Percentiles rank a stretch among this genome's conserved stretches.
phyloP scores from a whole-genome alignment of 495 filamentous ascomycete species.

The Neurospora sp. region DNA sequence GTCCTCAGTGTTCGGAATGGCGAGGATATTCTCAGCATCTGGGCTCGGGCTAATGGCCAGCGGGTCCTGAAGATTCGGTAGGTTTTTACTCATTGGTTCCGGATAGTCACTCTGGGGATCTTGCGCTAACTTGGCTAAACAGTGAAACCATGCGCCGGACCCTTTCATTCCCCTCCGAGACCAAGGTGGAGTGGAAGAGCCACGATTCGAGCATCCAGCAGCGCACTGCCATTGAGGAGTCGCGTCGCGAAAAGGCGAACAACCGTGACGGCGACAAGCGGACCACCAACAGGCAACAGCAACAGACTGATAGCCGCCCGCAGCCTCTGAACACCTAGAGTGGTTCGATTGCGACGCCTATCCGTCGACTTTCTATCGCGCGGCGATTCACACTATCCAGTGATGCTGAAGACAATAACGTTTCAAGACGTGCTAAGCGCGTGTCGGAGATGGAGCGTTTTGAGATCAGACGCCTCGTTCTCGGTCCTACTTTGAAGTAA shows the following conservation, averaged over 20 bases:
- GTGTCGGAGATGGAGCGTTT: background rate
- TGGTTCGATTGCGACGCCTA: background rate
- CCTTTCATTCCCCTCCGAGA: slow-evolving; percentile 75
- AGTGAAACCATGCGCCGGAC: slow-evolving; percentile 91
- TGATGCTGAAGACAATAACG: background rate
- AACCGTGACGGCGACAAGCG: slow-evolving; percentile 37
- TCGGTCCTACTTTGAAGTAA: background rate
- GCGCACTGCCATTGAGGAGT: slow-evolving; percentile 70
- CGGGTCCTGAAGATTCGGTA: slow-evolving; percentile 96
- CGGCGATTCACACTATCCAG: background rate
- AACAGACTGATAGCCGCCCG: slow-evolving; percentile 12
- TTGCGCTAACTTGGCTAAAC: slow-evolving; percentile 4
- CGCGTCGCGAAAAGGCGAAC: slow-evolving; percentile 63
- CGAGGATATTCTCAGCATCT: slow-evolving; percentile 95
- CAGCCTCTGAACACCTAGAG: background rate
- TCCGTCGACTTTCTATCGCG: background rate
- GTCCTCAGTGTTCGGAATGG: slow-evolving; percentile 91
- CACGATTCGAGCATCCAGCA: slow-evolving; percentile 78
- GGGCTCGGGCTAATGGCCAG: slow-evolving; percentile 85
- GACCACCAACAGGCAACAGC: slow-evolving; percentile 17
- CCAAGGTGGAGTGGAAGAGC: slow-evolving; percentile 87
- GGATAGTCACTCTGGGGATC: background rate
- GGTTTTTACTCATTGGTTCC: slow-evolving; percentile 12
- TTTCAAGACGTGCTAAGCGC: background rate
- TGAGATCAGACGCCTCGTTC: background rate